phyloP scores from a whole-genome alignment of 1,139 yeast genomes.

The Saccharomyces hybrid region DNA sequence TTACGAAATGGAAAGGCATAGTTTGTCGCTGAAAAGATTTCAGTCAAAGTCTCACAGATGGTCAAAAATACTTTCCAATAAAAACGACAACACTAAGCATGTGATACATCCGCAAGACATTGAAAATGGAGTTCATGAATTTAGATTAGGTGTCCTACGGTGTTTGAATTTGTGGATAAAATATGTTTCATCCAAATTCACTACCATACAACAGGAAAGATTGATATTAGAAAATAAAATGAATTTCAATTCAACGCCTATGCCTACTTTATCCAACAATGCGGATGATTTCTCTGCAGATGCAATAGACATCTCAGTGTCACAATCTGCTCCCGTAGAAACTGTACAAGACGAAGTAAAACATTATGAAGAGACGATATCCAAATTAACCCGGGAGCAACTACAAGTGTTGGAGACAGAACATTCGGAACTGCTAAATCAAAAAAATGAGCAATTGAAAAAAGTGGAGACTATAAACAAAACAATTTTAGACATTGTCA shows the following conservation, averaged over 20 bases:
- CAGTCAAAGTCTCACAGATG: not conserved
- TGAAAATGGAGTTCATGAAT: slow-evolving; percentile 12
- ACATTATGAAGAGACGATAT: slow-evolving; percentile 28
- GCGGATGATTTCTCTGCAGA: not conserved
- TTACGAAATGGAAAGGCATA: slow-evolving; percentile 41
- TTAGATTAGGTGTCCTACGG: slow-evolving; percentile 27
- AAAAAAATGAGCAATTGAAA: slow-evolving; percentile 59
- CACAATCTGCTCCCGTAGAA: slow-evolving; percentile 23
- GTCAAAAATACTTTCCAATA: not conserved
- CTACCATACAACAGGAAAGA: slow-evolving; percentile 27
- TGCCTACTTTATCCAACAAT: not conserved
- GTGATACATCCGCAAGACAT: slow-evolving; percentile 7
- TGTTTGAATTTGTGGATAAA: slow-evolving; percentile 25
- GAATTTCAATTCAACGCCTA: slow-evolving; percentile 17
- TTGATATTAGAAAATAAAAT: slow-evolving; percentile 14
- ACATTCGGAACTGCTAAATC: slow-evolving; percentile 55
- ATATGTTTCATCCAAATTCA: slow-evolving; percentile 21
- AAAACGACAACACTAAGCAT: slow-evolving; percentile 4
- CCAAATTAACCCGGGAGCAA: slow-evolving; percentile 49
- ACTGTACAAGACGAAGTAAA: slow-evolving; percentile 30
- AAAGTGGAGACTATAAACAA: slow-evolving; percentile 65
- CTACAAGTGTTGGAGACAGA: slow-evolving; percentile 63
- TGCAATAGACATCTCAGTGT: slow-evolving; percentile 15
- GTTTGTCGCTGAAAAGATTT: slow-evolving; percentile 12
- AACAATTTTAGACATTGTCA: slow-evolving; percentile 73